phyloP scores from a whole-genome alignment of 441 rosid species.

The Gossypium lobatum region DNA sequence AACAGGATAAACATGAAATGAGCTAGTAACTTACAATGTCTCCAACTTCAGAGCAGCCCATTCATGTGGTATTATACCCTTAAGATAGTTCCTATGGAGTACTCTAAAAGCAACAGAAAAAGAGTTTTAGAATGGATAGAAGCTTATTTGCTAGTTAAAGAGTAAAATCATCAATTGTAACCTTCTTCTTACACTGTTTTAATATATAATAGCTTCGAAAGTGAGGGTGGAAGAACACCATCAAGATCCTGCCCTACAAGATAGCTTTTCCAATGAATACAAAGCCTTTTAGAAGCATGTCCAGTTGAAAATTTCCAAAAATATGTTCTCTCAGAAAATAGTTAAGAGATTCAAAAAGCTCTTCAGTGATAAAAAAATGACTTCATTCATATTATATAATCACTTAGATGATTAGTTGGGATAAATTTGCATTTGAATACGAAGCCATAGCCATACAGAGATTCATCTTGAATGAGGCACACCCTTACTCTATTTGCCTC shows the following conservation, averaged over 20 bases:
- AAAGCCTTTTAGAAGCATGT: not conserved
- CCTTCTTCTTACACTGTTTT: slow-evolving; percentile 25
- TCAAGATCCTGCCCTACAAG: slow-evolving; percentile 32
- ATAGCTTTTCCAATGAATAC: slow-evolving; percentile 14
- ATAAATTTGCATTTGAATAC: not conserved
- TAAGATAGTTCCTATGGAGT: slow-evolving; percentile 29
- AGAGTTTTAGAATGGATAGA: not conserved
- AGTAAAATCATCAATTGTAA: not conserved
- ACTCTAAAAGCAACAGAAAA: slow-evolving; percentile 20
- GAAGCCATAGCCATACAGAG: not conserved
- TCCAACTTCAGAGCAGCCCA: slow-evolving; percentile 36
- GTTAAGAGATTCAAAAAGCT: no score
- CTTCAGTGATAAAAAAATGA: no score
- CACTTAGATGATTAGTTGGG: not conserved
- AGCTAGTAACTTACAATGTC: slow-evolving; percentile 26
- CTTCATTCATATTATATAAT: not conserved
- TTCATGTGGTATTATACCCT: slow-evolving; percentile 34
- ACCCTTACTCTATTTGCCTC: not conserved
- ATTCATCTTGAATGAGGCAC: not conserved
- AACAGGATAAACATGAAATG: not conserved
- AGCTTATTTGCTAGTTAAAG: not conserved
- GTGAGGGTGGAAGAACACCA: slow-evolving; percentile 29
- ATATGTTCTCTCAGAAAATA: no score
- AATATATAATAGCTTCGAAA: slow-evolving; percentile 30
- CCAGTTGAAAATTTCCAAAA: not conserved